phyloP scores from a whole-genome alignment of 192 early-diverging fungal species.

The Coemansia sp. region DNA sequence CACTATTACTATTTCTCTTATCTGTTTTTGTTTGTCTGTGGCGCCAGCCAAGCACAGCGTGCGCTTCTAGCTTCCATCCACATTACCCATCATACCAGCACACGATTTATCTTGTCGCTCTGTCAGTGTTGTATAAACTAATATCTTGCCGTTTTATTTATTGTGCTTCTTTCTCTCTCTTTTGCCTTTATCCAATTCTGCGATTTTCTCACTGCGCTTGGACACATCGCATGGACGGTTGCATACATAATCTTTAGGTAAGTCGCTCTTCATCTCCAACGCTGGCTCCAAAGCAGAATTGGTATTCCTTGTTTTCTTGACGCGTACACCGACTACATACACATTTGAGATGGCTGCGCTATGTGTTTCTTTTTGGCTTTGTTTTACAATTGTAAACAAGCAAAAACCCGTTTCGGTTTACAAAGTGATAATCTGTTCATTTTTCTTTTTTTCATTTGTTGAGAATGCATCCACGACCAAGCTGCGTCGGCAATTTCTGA shows the following conservation, averaged over 20 bases:
- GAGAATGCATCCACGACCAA: background rate
- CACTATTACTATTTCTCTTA: background rate
- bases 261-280: background rate
- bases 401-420: background rate
- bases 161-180: background rate
- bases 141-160: background rate
- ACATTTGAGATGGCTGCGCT: background rate
- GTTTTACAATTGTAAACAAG: slow-evolving; percentile 5
- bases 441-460: background rate
- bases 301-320: background rate
- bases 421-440: background rate
- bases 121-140: background rate
- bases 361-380: too few relatives aligned
- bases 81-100: background rate
- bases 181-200: background rate
- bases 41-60: background rate
- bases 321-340: background rate
- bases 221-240: background rate
- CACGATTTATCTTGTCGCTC: background rate
- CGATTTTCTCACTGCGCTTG: background rate
- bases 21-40: background rate
- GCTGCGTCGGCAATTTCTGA: background rate
- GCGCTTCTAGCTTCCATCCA: background rate
- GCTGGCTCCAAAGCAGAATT: too few relatives aligned
- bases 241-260: background rate